These are phyloP conservation scores for Neurospora sp. DNA, from an alignment of 495 filamentous ascomycete species.

Conservation along the genomic window DNA sequence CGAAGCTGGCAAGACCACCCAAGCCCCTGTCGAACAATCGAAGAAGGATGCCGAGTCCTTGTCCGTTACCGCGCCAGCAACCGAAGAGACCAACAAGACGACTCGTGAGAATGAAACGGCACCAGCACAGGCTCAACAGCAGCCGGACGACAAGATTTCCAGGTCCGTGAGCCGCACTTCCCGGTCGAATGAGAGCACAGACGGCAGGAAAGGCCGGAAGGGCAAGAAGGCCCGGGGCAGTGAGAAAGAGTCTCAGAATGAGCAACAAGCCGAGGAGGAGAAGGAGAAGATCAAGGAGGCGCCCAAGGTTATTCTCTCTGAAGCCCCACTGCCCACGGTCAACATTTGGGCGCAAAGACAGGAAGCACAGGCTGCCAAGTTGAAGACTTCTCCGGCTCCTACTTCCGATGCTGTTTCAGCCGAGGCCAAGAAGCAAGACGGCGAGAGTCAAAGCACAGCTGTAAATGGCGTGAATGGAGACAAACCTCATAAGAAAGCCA, in stretches of 20 bases:
- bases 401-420: slow-evolving; percentile 6
- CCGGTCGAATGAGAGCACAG: slow-evolving; percentile 27
- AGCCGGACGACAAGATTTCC: slow-evolving; percentile 15
- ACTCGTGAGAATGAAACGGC: slow-evolving; percentile 12
- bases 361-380: slow-evolving; percentile 53
- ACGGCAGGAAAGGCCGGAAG: slow-evolving; percentile 35
- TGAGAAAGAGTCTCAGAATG: slow-evolving; percentile 33
- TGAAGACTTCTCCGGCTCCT: slow-evolving; percentile 37
- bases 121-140: slow-evolving; percentile 6
- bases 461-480: slow-evolving; percentile 17
- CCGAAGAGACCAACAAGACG: slow-evolving; percentile 18
- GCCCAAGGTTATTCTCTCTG: slow-evolving; percentile 52
- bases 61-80: slow-evolving; percentile 9
- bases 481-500: slow-evolving; percentile 42
- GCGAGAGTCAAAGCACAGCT: slow-evolving; percentile 1
- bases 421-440: slow-evolving; percentile 15
- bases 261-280: slow-evolving; percentile 32
- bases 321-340: slow-evolving; percentile 69
- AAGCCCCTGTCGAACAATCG: slow-evolving; percentile 11
- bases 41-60: slow-evolving; percentile 18
- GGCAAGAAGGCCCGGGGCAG: slow-evolving; percentile 35
- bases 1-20: slow-evolving; percentile 21
- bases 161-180: slow-evolving; percentile 26
- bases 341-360: slow-evolving; percentile 78
- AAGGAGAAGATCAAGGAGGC: slow-evolving; percentile 38